Evolutionary conservation across 1,139 yeast species (phyloP), one percentile per base, ranked within the genome.

Genomic region (Sugiyamaella paludigena): DNA sequence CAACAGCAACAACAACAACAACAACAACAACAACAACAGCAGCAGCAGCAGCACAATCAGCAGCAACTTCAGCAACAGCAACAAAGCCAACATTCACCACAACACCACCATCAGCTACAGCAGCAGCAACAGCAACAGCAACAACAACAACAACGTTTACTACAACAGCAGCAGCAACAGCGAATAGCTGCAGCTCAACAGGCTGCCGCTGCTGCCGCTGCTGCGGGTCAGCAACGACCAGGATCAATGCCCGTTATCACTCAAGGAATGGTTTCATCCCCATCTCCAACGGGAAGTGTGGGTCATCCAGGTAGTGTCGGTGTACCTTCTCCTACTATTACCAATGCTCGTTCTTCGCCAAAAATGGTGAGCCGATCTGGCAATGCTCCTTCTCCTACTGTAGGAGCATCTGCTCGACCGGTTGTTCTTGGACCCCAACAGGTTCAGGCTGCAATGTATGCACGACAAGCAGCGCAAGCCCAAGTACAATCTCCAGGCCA

Each of bases 31-130:
- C 65, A 61, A 40, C 58, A 50, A 49, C 63, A 53, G 34, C 65
- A 61, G 40, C 58, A 50, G 40, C 84, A 83, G 60, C 69, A 84
- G 51, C 85, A 86, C 2, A 78, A 73, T 60, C 59, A 55, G 40
- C 55, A 62, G 36, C 55, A 52, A 11, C 62, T 58, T 58, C 52
- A 58, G 32, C 72, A 69, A 60, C 61, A 64, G 50, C 56, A 54
- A 43, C 63, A 58, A 43, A 60, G 59, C 39, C 62, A 60, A 29
- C 72, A 72, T 51, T 70, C 65, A 57, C 57, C 59, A 48, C 57
- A 51, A 43, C 59, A 53, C 40, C 57, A 56, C 40, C 57, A 56
- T 45, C 60, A 58, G 43, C 65, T 54, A 49, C 62, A 55, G 40
- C 62, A 52, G 49, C 61, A 37, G 43, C 63, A 39, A 40, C 59